A percentile compares a stretch with the other conserved stretches of the same genome.
phyloP scores from a whole-genome alignment of 164 flowering plant species.

The Amborella trichopoda region DNA sequence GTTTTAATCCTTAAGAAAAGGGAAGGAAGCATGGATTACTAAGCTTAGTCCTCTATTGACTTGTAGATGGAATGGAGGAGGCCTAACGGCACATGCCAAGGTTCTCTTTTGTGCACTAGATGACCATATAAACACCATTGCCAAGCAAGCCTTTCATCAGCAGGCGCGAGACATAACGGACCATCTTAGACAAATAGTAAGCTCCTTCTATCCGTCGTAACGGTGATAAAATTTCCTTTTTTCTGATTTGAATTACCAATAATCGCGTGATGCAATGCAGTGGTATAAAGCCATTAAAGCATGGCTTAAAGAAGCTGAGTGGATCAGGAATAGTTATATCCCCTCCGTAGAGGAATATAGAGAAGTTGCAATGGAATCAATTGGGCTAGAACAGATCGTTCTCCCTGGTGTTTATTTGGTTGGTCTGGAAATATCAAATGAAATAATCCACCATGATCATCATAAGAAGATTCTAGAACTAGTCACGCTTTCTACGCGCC shows the following conservation, averaged over 20 bases:
- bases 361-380: not conserved
- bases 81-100: not conserved
- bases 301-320: conserved; percentile 5
- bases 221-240: no score
- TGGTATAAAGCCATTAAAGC: conserved; percentile 1
- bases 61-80: conserved; percentile 3
- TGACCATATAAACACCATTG: not conserved
- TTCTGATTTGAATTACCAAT: no score
- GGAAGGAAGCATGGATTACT: no score
- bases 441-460: not conserved
- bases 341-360: conserved; percentile 1
- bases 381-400: not conserved
- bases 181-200: conserved; percentile 4
- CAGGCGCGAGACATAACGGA: conserved; percentile 2
- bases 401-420: conserved; percentile 1
- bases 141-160: conserved; percentile 1
- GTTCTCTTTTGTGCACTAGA: conserved; percentile 2
- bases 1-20: no score
- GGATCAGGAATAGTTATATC: not conserved
- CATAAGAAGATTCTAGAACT: conserved; percentile 15
- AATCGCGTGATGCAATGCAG: no score
- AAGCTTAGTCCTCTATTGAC: no score
- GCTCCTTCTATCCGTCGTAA: no score
- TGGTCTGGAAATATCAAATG: conserved; percentile 1
- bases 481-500: conserved; percentile 24